phyloP scores from a whole-genome alignment of 352 stramenopile species.

The Phytophthora sp. region DNA sequence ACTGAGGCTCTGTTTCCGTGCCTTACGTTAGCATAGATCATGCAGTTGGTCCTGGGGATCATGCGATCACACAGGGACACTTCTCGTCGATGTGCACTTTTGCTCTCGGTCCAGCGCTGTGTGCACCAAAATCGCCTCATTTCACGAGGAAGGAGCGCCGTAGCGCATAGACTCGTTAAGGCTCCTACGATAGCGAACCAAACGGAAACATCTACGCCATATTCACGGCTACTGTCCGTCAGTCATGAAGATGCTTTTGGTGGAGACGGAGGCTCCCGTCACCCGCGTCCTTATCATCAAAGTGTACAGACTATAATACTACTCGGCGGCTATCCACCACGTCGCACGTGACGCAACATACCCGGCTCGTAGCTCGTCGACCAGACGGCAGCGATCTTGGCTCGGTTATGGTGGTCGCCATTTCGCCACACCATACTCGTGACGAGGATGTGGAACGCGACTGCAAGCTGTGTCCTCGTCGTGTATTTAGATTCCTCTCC shows the following conservation, averaged over 20 bases:
- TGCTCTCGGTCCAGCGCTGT: slow-evolving; percentile 10
- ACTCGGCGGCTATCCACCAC: slow-evolving; percentile 23
- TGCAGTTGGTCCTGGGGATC: slow-evolving; percentile 20
- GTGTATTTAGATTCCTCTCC: no score
- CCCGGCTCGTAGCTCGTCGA: slow-evolving; percentile 31
- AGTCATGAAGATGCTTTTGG: slow-evolving; percentile 15
- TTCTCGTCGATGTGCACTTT: slow-evolving; percentile 7
- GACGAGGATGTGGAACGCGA: slow-evolving; percentile 33
- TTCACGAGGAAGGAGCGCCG: slow-evolving; percentile 1
- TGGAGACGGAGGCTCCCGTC: not conserved
- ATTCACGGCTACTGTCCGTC: slow-evolving; percentile 16
- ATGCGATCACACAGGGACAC: slow-evolving; percentile 11
- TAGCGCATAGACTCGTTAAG: not conserved
- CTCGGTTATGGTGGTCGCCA: slow-evolving; percentile 23
- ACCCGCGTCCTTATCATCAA: slow-evolving; percentile 29
- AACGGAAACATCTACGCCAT: slow-evolving; percentile 5
- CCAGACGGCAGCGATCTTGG: slow-evolving; percentile 13
- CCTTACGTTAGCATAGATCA: slow-evolving; percentile 25
- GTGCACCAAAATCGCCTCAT: slow-evolving; percentile 30
- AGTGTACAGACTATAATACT: no score
- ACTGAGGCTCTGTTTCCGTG: slow-evolving; percentile 20
- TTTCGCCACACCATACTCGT: slow-evolving; percentile 9
- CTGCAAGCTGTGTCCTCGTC: no score
- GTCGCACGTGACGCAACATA: slow-evolving; percentile 26
- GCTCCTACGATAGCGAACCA: not conserved